Percentiles rank a stretch among this genome's conserved stretches.
Evolutionary conservation across 148 eudicot genomes (phyloP).

Genomic region (Persicaria maculosa): DNA sequence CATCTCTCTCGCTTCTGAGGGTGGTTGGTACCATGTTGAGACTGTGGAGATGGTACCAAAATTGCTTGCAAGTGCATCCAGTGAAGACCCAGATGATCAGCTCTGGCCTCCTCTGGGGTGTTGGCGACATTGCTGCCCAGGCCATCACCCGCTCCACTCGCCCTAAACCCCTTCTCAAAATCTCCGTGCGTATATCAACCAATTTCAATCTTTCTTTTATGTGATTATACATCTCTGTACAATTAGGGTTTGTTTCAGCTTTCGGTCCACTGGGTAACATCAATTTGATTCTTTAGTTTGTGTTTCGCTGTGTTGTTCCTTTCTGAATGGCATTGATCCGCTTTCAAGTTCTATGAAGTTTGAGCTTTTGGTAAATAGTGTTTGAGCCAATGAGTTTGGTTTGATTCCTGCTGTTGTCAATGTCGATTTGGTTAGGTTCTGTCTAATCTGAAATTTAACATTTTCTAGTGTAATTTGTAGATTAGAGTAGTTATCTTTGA

Average conservation of each 20-base stretch:
- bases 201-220: neutral
- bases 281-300: neutral
- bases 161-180: conserved; percentile 19
- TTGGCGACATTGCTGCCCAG: conserved; percentile 88
- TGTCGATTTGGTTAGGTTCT: no score
- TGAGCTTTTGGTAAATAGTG: no score
- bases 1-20: no score
- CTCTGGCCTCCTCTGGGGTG: conserved; percentile 86
- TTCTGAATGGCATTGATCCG: no score
- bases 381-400: no score
- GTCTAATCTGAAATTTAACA: no score
- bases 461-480: no score
- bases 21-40: no score
- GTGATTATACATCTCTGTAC: neutral
- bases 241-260: neutral
- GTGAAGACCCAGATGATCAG: conserved; percentile 91
- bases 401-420: no score
- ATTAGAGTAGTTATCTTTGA: neutral
- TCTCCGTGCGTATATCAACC: conserved; percentile 26
- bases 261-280: no score
- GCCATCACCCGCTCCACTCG: conserved; percentile 50
- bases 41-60: conserved; percentile 90
- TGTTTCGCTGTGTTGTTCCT: neutral
- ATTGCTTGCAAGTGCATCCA: conserved; percentile 70
- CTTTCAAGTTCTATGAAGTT: no score